These are phyloP conservation scores for Volvox africanus DNA, from an alignment of 139 green algal species.

Conservation along the genomic window DNA sequence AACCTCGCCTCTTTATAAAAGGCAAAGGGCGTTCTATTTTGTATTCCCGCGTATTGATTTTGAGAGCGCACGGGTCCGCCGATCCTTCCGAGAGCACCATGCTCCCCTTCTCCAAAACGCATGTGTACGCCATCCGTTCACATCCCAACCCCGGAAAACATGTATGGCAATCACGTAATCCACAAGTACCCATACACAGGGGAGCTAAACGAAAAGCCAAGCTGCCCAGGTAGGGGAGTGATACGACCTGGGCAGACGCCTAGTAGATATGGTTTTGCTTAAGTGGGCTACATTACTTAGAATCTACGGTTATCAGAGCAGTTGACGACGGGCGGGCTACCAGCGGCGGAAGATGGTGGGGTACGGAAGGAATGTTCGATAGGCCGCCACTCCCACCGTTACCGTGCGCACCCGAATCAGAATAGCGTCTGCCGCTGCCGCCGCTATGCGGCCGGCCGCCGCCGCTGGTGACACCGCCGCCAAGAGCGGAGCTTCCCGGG, in stretches of 20 bases:
- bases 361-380: slow-evolving; percentile 13
- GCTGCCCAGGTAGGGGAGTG: background rate
- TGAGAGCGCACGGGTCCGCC: too few relatives aligned
- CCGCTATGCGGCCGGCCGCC: background rate
- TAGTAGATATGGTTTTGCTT: background rate
- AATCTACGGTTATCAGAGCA: background rate
- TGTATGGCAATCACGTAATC: background rate
- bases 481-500: background rate
- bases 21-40: too few relatives aligned
- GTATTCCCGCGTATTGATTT: too few relatives aligned
- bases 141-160: too few relatives aligned
- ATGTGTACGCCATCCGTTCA: too few relatives aligned
- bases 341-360: slow-evolving; percentile 13
- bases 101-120: too few relatives aligned
- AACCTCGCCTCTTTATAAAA: too few relatives aligned
- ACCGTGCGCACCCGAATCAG: background rate
- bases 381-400: background rate
- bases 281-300: background rate
- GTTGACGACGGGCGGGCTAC: background rate
- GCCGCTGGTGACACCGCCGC: background rate
- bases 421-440: background rate
- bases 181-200: background rate
- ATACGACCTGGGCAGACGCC: background rate
- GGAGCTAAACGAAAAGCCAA: background rate
- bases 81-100: too few relatives aligned